Evolutionary conservation across 2,329 filamentous ascomycete species (phyloP).

Genomic region (Cercospora brassicicola): DNA sequence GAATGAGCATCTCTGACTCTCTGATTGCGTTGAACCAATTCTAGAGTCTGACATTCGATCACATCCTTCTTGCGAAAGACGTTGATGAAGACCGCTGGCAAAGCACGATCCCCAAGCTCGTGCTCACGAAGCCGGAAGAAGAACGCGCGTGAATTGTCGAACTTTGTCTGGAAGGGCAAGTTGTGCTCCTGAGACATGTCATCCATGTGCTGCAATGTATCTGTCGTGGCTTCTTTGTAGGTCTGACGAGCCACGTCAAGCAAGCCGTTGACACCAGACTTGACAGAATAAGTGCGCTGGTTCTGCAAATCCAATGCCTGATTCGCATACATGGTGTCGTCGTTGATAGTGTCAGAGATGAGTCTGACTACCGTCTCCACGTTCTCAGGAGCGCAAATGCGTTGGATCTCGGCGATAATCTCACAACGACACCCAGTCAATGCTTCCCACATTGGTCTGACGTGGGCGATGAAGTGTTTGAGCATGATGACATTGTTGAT

Average conservation of each 20-base stretch:
- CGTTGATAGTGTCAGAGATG: constrained; percentile 72
- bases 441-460: constrained; percentile 67
- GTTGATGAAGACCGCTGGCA: constrained; percentile 77
- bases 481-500: constrained; percentile 85
- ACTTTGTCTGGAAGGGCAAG: constrained; percentile 67
- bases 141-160: constrained; percentile 74
- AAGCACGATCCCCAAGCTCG: constrained; percentile 60
- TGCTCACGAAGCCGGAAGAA: constrained; percentile 66
- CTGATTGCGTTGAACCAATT: constrained; percentile 74
- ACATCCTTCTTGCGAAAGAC: constrained; percentile 68
- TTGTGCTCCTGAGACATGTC: constrained; percentile 61
- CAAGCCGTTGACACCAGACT: constrained; percentile 78
- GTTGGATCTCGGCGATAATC: constrained; percentile 66
- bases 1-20: constrained; percentile 77
- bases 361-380: constrained; percentile 61
- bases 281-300: constrained; percentile 86
- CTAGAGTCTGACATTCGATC: constrained; percentile 84
- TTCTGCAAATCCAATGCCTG: constrained; percentile 83
- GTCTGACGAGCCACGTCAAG: constrained; percentile 85
- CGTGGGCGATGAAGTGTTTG: constrained; percentile 73
- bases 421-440: constrained; percentile 63
- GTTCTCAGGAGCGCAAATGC: constrained; percentile 65
- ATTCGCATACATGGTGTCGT: constrained; percentile 75
- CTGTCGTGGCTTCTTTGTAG: constrained; percentile 83
- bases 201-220: constrained; percentile 70